Evolutionary conservation across 75 land plant species (phyloP), one percentile per base, ranked within the genome.

Genomic region (Cunninghamia lanceolata): DNA sequence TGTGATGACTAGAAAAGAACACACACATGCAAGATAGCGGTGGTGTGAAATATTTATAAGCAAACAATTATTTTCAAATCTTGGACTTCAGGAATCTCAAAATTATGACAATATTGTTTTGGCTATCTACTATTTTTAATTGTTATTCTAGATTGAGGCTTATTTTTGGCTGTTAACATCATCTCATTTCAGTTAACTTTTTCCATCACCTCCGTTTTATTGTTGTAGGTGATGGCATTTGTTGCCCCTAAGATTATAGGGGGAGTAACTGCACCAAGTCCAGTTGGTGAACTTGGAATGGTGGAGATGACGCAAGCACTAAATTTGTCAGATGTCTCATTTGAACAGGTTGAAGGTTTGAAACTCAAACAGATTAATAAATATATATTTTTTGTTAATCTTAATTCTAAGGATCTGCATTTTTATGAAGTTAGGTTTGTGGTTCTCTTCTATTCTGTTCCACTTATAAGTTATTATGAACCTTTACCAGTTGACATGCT

Each of bases 201-300:
- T 34, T 11, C 34, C 75, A 73, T 73, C 75, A 34, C 11, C 74
- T 32, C 36, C 36, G 28, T 77, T 84, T 0, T 39, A 14, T 89
- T 85, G 38, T 40, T 89, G 39, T 91, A 98, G 99, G 99, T 98
- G 53, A 91, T 90, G 89, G 99, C 99, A 21, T 98, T 98, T 94
- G 89, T 98, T 83, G 96, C 99, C 54, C 99, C 99, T 56, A 98
- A 98, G 88, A 98, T 98, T 50, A 98, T 98, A 85, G 99, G 99
- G 28, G 99, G 99, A 30, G 90, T 86, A 52, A 87, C 89, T 90
- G 99, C 99, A 71, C 99, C 99, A 66, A 85, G 97, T 63, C 99
- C 99, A 42, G 99, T 98, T 66, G 99, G 97, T 84, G 99, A 98
- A 82, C 91, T 98, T 45, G 99, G 99, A 82, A 97, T 95, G 97